These are phyloP conservation scores for Linanthus parryae DNA, from an alignment of 148 eudicot genomes.

Conservation along the genomic window DNA sequence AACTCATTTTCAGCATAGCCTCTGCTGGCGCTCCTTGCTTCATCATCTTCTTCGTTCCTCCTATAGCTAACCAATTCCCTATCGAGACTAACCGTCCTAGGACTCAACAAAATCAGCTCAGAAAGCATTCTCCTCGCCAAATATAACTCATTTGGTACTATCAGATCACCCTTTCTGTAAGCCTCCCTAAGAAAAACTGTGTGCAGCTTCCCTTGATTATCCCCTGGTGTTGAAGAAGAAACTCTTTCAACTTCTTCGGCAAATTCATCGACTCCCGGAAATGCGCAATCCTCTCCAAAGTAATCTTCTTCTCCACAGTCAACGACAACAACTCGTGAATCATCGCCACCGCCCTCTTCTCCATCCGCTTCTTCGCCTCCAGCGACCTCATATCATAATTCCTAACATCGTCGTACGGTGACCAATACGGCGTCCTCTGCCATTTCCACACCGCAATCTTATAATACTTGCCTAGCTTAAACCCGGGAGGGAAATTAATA, in stretches of 20 bases:
- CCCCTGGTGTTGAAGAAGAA: conserved; percentile 89
- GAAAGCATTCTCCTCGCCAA: conserved; percentile 83
- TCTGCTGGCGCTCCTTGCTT: conserved; percentile 7
- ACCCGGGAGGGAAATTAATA: conserved; percentile 94
- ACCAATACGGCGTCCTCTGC: conserved; percentile 98
- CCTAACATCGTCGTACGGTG: conserved; percentile 83
- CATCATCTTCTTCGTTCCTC: conserved; percentile 30
- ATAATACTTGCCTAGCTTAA: conserved; percentile 73
- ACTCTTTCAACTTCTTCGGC: conserved; percentile 87
- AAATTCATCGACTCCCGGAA: conserved; percentile 69
- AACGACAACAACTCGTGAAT: conserved; percentile 79
- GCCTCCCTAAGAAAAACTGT: conserved; percentile 93
- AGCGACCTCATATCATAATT: conserved; percentile 85
- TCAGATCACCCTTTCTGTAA: conserved; percentile 74
- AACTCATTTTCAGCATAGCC: conserved; percentile 14
- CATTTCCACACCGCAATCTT: conserved; percentile 96
- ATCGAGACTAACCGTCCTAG: conserved; percentile 56
- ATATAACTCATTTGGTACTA: conserved; percentile 85
- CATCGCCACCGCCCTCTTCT: conserved; percentile 80
- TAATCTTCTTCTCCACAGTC: conserved; percentile 96
- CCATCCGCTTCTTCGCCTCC: conserved; percentile 91
- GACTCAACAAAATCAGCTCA: conserved; percentile 58
- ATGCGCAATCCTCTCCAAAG: conserved; percentile 94
- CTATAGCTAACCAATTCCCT: conserved; percentile 47
- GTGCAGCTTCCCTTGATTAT: conserved; percentile 91